Conservation (phyloP, 352 stramenopile genomes). For the Globisporangium okanoganense region DNA sequence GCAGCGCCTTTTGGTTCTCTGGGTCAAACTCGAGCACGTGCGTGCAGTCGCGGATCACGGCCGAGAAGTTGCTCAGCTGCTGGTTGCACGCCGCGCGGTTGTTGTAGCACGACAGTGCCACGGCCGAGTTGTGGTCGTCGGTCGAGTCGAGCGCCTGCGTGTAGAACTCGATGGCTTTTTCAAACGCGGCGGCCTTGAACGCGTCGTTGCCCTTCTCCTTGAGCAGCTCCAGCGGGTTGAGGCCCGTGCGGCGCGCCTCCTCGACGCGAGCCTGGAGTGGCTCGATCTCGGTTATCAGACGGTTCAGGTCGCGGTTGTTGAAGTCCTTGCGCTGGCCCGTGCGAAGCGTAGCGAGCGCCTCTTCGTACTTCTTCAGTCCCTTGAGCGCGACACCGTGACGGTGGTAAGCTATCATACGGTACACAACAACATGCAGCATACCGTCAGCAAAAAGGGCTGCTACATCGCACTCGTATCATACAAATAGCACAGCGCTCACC, state of each 20-base stretch:
- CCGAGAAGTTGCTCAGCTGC: slow-evolving; percentile 96
- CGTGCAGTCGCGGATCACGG: slow-evolving; percentile 93
- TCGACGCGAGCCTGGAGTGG: slow-evolving; percentile 66
- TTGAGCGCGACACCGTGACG: slow-evolving; percentile 92
- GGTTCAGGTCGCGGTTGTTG: slow-evolving; percentile 83
- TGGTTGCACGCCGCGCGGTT: slow-evolving; percentile 96
- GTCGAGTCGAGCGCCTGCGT: slow-evolving; percentile 88
- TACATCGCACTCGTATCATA: slow-evolving; percentile 6
- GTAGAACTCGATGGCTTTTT: slow-evolving; percentile 92
- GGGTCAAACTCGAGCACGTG: slow-evolving; percentile 93
- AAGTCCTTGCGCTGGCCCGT: slow-evolving; percentile 77
- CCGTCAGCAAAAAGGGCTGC: slow-evolving; percentile 15
- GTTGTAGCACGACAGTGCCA: slow-evolving; percentile 93
- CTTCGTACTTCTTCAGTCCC: slow-evolving; percentile 74
- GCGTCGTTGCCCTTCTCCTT: slow-evolving; percentile 94
- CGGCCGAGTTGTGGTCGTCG: slow-evolving; percentile 62
- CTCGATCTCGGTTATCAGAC: slow-evolving; percentile 78
- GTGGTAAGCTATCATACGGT: slow-evolving; percentile 73
- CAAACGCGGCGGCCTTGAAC: slow-evolving; percentile 90
- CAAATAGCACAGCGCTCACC: slow-evolving; percentile 20
- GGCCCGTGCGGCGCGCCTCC: slow-evolving; percentile 55
- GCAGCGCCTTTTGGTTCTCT: slow-evolving; percentile 94
- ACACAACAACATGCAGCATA: background rate
- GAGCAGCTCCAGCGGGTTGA: slow-evolving; percentile 83
- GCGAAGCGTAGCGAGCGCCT: slow-evolving; percentile 72